Evolutionary conservation across 345 rosid genomes (phyloP), one percentile per base, ranked within the genome.

Genomic region (Salix exigua): DNA sequence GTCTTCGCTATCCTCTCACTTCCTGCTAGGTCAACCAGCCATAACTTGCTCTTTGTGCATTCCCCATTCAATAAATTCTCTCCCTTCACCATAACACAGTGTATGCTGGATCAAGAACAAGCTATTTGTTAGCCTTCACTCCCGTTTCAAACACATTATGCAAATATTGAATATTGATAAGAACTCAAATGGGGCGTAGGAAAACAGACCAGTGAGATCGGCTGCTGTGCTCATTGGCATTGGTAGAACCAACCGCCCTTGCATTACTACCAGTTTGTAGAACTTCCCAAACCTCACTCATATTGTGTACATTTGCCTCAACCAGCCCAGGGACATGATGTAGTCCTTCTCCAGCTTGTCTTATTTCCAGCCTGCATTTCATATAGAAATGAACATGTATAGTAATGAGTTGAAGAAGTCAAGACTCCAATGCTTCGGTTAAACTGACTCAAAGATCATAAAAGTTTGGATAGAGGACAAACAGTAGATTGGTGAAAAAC

Each of bases 1-100:
- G 96, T 92, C 88, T 93, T 91, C 53, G 99, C 91, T 73, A 96
- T 87, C 80, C 99, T 87, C 79, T 96, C 99, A 65, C 99, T 96
- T 82, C 99, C 99, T n/a, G 99, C 99, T 75, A 96, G 86, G 79
- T 96, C 99, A 66, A 96, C 99, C 81, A 96, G 66, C 98, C 99
- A 96, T 35, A 96, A 84, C 85, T 92, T 96, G 91, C 98, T 96
- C 84, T 85, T 93, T 63, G 94, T 89, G 84, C 92, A 87, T 83
- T 93, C 97, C 35, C 96, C 97, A 73, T 80, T 93, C 85, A 96
- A 85, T 81, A 91, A 78, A 86, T 92, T 93, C 84, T 93, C 92
- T 23, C 96, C 97, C 80, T 84, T 86, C 30, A 96, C 96, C 91
- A 91, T 91, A 85, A 96, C 98, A 73, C 98, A 91, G 77, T 91